Evolutionary conservation across 805 yeast genomes (phyloP), one percentile per base, ranked within the genome.

Genomic region (Zygosaccharomyces siamensis): DNA sequence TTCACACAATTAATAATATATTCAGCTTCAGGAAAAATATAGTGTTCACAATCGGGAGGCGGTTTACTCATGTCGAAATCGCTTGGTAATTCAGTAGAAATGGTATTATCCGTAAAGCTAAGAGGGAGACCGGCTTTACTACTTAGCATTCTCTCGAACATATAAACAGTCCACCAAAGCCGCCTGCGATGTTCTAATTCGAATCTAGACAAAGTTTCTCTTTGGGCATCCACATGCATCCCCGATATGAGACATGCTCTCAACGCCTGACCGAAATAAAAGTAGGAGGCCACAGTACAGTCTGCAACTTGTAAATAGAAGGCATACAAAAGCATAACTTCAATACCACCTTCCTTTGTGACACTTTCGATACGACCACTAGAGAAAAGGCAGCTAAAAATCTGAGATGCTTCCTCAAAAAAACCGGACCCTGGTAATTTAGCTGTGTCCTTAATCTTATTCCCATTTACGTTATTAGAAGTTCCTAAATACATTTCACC

Each of bases 401-500:
- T 66, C 52, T 83, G 86, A n/a, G 89, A 83, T 0, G 90, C 89
- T 61, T 84, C 86, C 52, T 81, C 81, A 61, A 86, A 86, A 60
- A 83, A 84, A 0, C 85, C 85, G 1, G 89, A 80, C 0, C 95
- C 95, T 0, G 95, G 95, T 36, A 86, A 66, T 23, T 81, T 80
- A 1, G 78, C 71, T 26, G 59, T 61, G 7, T 51, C 57, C 23
- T 58, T 58, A n/a, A 59, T 50, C 49, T 66, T 60, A 28, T 56
- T 63, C 2, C 83, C 80, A 58, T 82, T 83, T 3, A 53, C 20
- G 75, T 70, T 53, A 45, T 85, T 83, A 10, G 85, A 84, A 0
- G 89, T 83, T 1, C 92, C 92, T 32, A 85, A 65, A 58, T 86
- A 86, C 87, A 86, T 84, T 62, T 86, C 95, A 14, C 95, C 93